phyloP scores from a whole-genome alignment of 2,329 filamentous ascomycete genomes.

The Lachnellula hyalina region DNA sequence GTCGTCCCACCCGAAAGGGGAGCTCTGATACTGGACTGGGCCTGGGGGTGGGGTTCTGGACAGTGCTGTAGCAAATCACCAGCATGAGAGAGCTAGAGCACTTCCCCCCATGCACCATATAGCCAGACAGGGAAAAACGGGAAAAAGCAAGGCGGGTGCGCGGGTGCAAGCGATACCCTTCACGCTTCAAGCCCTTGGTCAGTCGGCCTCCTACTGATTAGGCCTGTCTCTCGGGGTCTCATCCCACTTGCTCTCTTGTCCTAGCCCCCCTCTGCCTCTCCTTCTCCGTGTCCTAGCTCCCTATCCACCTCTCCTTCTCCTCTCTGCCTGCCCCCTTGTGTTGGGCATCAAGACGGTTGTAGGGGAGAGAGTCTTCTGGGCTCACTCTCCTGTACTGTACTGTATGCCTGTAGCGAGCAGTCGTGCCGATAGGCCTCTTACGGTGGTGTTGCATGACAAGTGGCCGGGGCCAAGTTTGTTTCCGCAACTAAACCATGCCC shows the following conservation, averaged over 20 bases:
- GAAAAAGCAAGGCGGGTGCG: slow-evolving; percentile 26
- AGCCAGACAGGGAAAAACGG: slow-evolving; percentile 5
- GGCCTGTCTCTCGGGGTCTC: neutral
- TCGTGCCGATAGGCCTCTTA: slow-evolving; percentile 21
- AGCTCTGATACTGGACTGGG: slow-evolving; percentile 3
- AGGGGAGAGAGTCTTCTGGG: neutral
- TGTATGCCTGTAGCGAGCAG: slow-evolving; percentile 7
- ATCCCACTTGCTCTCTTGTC: neutral
- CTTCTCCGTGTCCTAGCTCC: neutral
- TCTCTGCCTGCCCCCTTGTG: slow-evolving; percentile 4
- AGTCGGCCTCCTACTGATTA: neutral
- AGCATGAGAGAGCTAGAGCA: neutral
- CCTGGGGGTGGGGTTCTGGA: neutral
- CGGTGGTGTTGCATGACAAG: slow-evolving; percentile 20
- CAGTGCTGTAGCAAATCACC: neutral
- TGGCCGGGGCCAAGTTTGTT: slow-evolving; percentile 20
- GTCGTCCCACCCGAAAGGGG: slow-evolving; percentile 14
- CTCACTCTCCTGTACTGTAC: neutral
- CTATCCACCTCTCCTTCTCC: neutral
- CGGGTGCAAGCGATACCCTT: slow-evolving; percentile 21
- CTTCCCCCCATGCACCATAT: slow-evolving; percentile 3
- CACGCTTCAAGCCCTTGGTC: neutral
- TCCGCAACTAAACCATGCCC: slow-evolving; percentile 7
- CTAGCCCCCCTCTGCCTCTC: neutral
- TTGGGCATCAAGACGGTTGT: slow-evolving; percentile 20